Base-by-base conservation (phyloP, 192 early-diverging fungal genomes). In the Mortierella alpina region DNA sequence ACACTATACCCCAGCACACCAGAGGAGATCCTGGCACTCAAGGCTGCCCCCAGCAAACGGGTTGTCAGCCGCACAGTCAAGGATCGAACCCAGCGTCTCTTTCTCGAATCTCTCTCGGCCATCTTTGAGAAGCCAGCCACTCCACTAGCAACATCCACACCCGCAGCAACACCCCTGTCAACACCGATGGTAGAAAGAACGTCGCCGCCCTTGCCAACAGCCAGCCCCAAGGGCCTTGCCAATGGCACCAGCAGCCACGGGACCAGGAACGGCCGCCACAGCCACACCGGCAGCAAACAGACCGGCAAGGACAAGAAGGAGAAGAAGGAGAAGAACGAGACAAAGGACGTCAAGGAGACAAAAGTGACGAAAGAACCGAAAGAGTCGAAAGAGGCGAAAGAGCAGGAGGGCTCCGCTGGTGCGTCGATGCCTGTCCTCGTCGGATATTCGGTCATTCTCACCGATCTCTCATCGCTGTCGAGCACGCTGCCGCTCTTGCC, bases 21-120 rank as follows among this genome's bases (percentile, higher is more conserved):
- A n/a, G 75, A 70, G 0, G 51, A 71, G 58, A 48, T 79, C 13
- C 45, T n/a, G 52, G 63, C 51, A 63, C 48, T 79, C 17, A 49
- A 71, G 22, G 66, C 31, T 20, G 53, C 58, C 17, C 31, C 65
- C n/a, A 58, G 70, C 22, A 79, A 79, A 46, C 75, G 75, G 49
- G 45, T 79, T 41, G 59, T 79, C 39, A 46, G 18, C 23, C 66
- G 63, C 23, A 47, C 48, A 22, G 57, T 60, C 8, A 57, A 55
- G 15, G 69, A 71, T 64, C 40, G 46, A 6, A 55, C 72, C 20
- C 54, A 41, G 17, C 68, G 59, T 40, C 48, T 47, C 22, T 79
- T 79, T 64, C 59, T 79, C 45, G 75, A 79, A 23, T 79, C 75
- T 18, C 66, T 79, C 50, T 71, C 69, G 5, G 47, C 69, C 4